These are phyloP conservation scores for Apiospora malaysiana DNA, from an alignment of 2,329 filamentous ascomycete genomes.

Conservation along the genomic window DNA sequence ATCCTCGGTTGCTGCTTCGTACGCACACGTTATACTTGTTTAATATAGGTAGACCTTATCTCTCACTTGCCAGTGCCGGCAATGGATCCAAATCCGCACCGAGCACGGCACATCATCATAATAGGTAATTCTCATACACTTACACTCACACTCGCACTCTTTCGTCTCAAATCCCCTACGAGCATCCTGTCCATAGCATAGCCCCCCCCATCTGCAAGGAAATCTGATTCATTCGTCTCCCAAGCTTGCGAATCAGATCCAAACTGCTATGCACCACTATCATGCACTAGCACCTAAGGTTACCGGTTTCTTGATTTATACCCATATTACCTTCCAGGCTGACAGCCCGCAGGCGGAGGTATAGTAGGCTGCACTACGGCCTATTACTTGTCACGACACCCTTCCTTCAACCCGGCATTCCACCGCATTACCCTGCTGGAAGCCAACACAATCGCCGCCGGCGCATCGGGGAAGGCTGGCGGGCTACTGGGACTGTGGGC, in stretches of 20 bases:
- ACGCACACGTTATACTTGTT: not conserved
- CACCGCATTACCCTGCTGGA: slow-evolving; percentile 88
- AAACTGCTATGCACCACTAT: slow-evolving; percentile 17
- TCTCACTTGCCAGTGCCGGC: not conserved
- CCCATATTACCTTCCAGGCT: slow-evolving; percentile 19
- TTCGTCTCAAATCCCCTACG: slow-evolving; percentile 4
- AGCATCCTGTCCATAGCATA: not conserved
- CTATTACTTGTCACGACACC: slow-evolving; percentile 88
- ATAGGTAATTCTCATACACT: slow-evolving; percentile 41
- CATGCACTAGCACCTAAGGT: slow-evolving; percentile 19
- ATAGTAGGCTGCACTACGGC: slow-evolving; percentile 92
- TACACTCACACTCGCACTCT: not conserved
- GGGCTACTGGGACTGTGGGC: slow-evolving; percentile 91
- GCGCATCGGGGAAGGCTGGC: slow-evolving; percentile 92
- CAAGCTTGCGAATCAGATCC: not conserved
- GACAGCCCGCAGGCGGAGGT: slow-evolving; percentile 70
- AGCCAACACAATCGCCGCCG: slow-evolving; percentile 83
- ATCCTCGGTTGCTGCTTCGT: not conserved
- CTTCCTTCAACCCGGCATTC: slow-evolving; percentile 74
- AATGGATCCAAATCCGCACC: slow-evolving; percentile 23
- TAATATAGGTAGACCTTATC: not conserved
- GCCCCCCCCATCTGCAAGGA: not conserved
- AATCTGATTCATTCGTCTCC: not conserved
- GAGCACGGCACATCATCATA: slow-evolving; percentile 26
- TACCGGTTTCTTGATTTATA: not conserved